Evolutionary conservation across 208 protist species (phyloP), one percentile per base, ranked within the genome.

Genomic region (Trichomonas tenax): DNA sequence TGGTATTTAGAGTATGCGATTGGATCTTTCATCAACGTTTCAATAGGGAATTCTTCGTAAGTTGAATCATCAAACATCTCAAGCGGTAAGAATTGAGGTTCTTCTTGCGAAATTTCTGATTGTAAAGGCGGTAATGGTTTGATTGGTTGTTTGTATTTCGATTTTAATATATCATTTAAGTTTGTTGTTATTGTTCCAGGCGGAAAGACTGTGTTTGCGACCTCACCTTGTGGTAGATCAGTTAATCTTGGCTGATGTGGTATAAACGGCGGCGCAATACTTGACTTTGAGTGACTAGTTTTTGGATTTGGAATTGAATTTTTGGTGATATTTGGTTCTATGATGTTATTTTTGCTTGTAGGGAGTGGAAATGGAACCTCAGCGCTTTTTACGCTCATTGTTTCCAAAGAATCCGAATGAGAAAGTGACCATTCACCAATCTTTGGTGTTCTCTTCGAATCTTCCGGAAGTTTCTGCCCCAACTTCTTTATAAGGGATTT

Each of bases 381-480:
- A 46, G 82, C 82, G 38, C 17, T 89, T 46, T 89, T 89, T 15
- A 46, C 38, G 23, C 38, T 44, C 17, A 89, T 89, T 89, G 17
- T 89, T 51, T 93, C 44, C 9, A 48, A 41, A 34, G 17, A 44
- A 48, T 48, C 26, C 26, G 11, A 23, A n/a, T 93, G 34, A 46
- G 86, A 93, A 49, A 93, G 45, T 26, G 17, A 34, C 86, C 86
- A 93, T 58, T 93, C 86, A 51, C 86, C 86, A 51, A 93, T 93
- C 51, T 93, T 93, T 51, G 86, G 86, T 34, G 45, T 93, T 93
- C 26, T 51, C 34, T 49, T 44, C 2, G 40, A 48, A 48, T 93
- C 44, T 48, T 93, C 86, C 17, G 86, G 44, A 93, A 51, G 86
- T n/a, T 72, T 72, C 26, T 72, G 58, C 21, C 58, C 58, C 26